Base-by-base conservation (phyloP, 75 land plant genomes). In the Picea glauca region DNA sequence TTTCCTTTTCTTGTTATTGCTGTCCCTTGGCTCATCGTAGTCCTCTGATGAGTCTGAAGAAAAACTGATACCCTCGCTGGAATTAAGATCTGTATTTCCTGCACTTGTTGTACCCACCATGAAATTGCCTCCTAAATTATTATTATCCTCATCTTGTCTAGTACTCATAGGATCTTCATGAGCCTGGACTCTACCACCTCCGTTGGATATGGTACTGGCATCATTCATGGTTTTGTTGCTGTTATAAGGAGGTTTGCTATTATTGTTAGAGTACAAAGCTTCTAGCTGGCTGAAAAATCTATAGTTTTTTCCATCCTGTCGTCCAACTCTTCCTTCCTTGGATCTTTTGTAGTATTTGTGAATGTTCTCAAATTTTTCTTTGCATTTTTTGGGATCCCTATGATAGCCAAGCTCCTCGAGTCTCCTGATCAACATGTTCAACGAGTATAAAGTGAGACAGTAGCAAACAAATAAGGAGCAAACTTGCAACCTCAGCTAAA, bases 291-390 rank as follows among this genome's bases (percentile, higher is more conserved):
- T 14, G 59, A 80, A 80, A 58, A 80, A 80, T 13, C 81, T 50
- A 32, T 80, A 80, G 81, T 46, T 74, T 60, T 80, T 80, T 18
- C 81, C 81, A 58, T 80, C 81, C 54, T 80, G 81, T 32, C 81
- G 15, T 9, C 81, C 81, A 21, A 79, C 81, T 26, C 58, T 74
- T n/a, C 81, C 78, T 35, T 74, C 81, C 38, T 80, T 80, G 58
- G 81, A 46, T 74, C 67, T 76, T 32, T 80, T 80, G 79, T 80
- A 80, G 60, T 80, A 80, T 56, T 80, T 80, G 61, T 80, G 79
- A 20, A 80, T 79, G 60, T 80, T 80, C 61, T 80, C 81, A 38
- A 80, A 80, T 31, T 80, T 80, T 79, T 80, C 81, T 59, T 80
- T 80, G 81, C 81, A 80, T 58, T 80, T 80, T 58, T 80, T 80